phyloP scores from a whole-genome alignment of 371 early-diverging fungal genomes.

The Rhizopus microsporus region DNA sequence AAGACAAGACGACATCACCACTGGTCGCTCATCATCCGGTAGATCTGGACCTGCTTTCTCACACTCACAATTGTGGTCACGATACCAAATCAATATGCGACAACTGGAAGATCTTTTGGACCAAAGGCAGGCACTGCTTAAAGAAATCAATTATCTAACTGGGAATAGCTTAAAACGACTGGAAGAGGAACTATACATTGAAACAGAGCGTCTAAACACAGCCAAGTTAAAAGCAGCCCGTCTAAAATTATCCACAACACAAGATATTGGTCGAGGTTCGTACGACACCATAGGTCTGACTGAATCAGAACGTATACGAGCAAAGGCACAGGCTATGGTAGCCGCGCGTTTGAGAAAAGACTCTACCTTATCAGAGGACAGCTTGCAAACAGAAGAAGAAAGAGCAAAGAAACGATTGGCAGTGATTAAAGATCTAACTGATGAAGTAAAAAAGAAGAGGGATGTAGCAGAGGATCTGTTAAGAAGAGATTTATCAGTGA shows the following conservation, averaged over 20 bases:
- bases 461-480: conserved; percentile 15
- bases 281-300: conserved; percentile 14
- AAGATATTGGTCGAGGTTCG: neutral
- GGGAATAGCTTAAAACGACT: conserved; percentile 26
- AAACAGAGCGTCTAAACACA: conserved; percentile 27
- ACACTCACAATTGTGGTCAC: conserved; percentile 25
- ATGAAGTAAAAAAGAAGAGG: neutral
- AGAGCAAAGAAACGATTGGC: neutral
- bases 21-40: conserved; percentile 6
- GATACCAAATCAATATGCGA: conserved; percentile 36
- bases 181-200: conserved; percentile 17
- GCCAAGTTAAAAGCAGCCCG: conserved; percentile 18
- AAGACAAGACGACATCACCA: conserved; percentile 7
- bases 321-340: conserved; percentile 43
- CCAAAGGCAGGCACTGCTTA: conserved; percentile 28
- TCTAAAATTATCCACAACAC: neutral
- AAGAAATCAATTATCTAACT: conserved; percentile 41
- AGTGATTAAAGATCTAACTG: neutral
- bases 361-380: neutral
- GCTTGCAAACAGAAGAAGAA: neutral
- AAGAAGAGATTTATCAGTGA: conserved; percentile 11
- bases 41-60: conserved; percentile 7
- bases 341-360: conserved; percentile 33
- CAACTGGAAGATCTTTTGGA: conserved; percentile 37
- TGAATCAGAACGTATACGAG: conserved; percentile 38